These are phyloP conservation scores for Cyphellophora attinorum DNA, from an alignment of 2,329 filamentous ascomycete genomes.

Conservation along the genomic window DNA sequence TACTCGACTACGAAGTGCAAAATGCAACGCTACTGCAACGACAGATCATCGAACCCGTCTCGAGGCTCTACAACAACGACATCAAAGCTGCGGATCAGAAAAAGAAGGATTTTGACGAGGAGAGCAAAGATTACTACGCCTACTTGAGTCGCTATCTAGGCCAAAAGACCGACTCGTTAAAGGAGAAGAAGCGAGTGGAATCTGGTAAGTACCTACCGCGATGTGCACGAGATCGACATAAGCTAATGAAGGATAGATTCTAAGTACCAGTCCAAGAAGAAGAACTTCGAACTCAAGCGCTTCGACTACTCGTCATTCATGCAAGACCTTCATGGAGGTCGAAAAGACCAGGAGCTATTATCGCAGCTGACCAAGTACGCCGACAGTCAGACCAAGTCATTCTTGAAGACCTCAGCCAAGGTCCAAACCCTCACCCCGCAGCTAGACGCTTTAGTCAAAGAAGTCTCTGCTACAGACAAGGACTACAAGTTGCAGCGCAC, in stretches of 20 bases:
- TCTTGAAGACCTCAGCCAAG: conserved; percentile 73
- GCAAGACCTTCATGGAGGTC: conserved; percentile 97
- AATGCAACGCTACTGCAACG: conserved; percentile 79
- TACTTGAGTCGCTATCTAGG: conserved; percentile 95
- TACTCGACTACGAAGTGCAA: conserved; percentile 73
- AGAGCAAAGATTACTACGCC: conserved; percentile 96
- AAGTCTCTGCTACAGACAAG: conserved; percentile 90
- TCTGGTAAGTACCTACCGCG: too few species aligned
- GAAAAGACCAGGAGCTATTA: conserved; percentile 93
- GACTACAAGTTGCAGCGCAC: conserved; percentile 91
- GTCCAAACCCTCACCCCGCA: conserved; percentile 81
- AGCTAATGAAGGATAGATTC: too few species aligned
- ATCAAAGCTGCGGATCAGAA: conserved; percentile 97
- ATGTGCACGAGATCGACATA: too few species aligned
- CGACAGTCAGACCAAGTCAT: conserved; percentile 76
- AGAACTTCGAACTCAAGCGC: conserved; percentile 91
- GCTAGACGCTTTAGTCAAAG: conserved; percentile 74
- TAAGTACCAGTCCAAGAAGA: conserved; percentile 88
- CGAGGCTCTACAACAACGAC: conserved; percentile 83
- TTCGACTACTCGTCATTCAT: conserved; percentile 99
- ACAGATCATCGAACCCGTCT: conserved; percentile 88
- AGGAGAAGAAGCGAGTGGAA: conserved; percentile 94
- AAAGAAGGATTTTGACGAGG: conserved; percentile 95
- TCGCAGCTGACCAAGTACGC: conserved; percentile 93
- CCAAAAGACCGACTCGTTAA: conserved; percentile 87